These are phyloP conservation scores for Steccherinum ochraceum DNA, from an alignment of 768 basidiomycete genomes.

Conservation along the genomic window DNA sequence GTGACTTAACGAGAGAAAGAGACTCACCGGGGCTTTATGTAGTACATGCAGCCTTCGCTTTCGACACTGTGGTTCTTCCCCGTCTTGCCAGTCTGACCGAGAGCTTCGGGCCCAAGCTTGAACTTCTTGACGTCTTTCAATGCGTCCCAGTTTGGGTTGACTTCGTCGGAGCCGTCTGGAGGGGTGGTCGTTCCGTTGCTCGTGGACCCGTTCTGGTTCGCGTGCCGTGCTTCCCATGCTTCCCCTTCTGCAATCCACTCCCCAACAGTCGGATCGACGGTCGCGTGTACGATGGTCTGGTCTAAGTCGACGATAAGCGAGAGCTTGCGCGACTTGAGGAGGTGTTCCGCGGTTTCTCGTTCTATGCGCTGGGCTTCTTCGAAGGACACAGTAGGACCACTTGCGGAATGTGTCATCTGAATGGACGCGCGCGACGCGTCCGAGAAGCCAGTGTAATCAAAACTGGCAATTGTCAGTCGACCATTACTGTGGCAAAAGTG, in stretches of 20 bases:
- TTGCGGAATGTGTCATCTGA: slow-evolving; percentile 91
- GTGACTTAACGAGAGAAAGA: not conserved
- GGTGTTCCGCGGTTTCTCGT: slow-evolving; percentile 69
- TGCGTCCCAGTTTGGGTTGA: slow-evolving; percentile 91
- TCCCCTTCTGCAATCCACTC: slow-evolving; percentile 92
- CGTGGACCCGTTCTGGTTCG: slow-evolving; percentile 25
- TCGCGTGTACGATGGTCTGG: slow-evolving; percentile 98
- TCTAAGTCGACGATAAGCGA: slow-evolving; percentile 98
- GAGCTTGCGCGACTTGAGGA: slow-evolving; percentile 71
- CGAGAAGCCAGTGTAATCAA: slow-evolving; percentile 84
- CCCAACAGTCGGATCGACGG: slow-evolving; percentile 96
- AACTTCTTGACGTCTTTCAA: slow-evolving; percentile 89
- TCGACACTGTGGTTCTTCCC: slow-evolving; percentile 63
- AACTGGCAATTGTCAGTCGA: slow-evolving; percentile 29
- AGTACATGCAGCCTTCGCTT: slow-evolving; percentile 88
- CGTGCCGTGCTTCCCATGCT: slow-evolving; percentile 64
- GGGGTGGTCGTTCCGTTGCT: slow-evolving; percentile 27
- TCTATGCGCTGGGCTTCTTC: slow-evolving; percentile 91
- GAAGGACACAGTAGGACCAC: slow-evolving; percentile 85
- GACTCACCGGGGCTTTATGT: slow-evolving; percentile 91
- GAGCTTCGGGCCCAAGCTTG: slow-evolving; percentile 72
- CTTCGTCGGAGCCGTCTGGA: slow-evolving; percentile 32
- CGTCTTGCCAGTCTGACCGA: slow-evolving; percentile 44
- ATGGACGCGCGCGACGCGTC: slow-evolving; percentile 84
- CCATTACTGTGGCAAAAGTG: not conserved